Base-by-base conservation (phyloP, 192 early-diverging fungal species). In the Gamsiella multidivaricata region DNA sequence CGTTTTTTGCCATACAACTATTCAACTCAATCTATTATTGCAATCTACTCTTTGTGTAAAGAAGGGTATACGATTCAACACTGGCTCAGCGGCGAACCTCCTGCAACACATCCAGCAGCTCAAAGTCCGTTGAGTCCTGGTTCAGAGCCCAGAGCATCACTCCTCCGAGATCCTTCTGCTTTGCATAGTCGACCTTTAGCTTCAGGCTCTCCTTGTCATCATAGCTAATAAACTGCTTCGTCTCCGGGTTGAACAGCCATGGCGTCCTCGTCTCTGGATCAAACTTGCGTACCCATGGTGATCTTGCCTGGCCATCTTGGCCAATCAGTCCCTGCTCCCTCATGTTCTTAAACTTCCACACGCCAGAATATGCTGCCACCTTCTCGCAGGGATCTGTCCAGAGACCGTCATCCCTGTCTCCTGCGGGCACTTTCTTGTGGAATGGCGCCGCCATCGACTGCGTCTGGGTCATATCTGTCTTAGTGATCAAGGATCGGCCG, bases 91-190 rank as follows among this genome's bases (percentile, higher is more conserved):
- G 17, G 8, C 59, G 70, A 3, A 80, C 47, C 5, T 54, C 69
- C 50, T 80, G 78, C 31, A 81, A 61, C 26, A 70, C 84, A 41
- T 65, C 31, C 12, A 91, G 43, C 39, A 93, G 69, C 79, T 91
- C 91, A 65, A 85, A 85, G 42, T 88, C 53, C 0, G 31, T 7
- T 18, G 65, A 84, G 45, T 93, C 91, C 65, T 91, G 85, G 60
- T 87, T 85, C 25, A 93, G 58, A 7, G 84, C 85, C 90, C 91
- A 93, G 20, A 91, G 59, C 90, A 93, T 91, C 29, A 84, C 61
- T 5, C 91, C 91, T 20, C 80, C 86, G 14, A 94, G 68, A 11
- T 82, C 82, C 46, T 87, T 79, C 12, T 74, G 68, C 18, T 63
- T 67, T 14, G 88, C 88, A 78, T 87, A 90, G 51, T 85, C 64